Evolutionary conservation across 495 filamentous ascomycete species (phyloP), one percentile per base, ranked within the genome.

Genomic region (Chaetomium tenue): DNA sequence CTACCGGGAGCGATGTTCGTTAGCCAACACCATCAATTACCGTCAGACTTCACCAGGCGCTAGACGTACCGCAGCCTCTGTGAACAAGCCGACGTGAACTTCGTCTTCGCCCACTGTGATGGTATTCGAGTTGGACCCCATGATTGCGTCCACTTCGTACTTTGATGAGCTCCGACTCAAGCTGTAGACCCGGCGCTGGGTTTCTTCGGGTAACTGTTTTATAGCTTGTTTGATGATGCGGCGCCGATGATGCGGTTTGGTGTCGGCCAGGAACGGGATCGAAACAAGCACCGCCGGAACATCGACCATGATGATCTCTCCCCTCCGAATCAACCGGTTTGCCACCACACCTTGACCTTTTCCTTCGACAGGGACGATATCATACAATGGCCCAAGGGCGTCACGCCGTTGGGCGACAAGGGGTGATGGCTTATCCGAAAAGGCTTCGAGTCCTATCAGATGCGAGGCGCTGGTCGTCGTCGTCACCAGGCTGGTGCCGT

Each of bases 281-380:
- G 72, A 66, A 8, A 79, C 60, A 11, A 80, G 44, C 4, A 81
- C 6, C 0, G 74, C 64, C 6, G 78, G 77, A 44, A 69, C 64
- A 48, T 80, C 78, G 16, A 71, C 66, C 73, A 81, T 75, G 52
- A 81, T 62, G 57, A 72, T 72, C 50, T 79, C 76, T 0, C 76
- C 70, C 3, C 71, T 65, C 9, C 64, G 61, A 54, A 81, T 77
- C n/a, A 16, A 62, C 0, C 76, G 72, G 3, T 48, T 71, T 5
- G 78, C 76, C 0, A 79, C 61, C 3, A 77, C 63, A 2, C 78
- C 77, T 30, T 75, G 68, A 0, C 78, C 78, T 37, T 75, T 76
- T 0, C 73, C 74, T 4, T 69, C 63, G 0, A 78, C 66, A 8
- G 74, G 67, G 2, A 62, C 60, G 2, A 78, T 40, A 22, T 70